Base-by-base conservation (phyloP, 345 rosid genomes). In the Limnanthes douglasii region DNA sequence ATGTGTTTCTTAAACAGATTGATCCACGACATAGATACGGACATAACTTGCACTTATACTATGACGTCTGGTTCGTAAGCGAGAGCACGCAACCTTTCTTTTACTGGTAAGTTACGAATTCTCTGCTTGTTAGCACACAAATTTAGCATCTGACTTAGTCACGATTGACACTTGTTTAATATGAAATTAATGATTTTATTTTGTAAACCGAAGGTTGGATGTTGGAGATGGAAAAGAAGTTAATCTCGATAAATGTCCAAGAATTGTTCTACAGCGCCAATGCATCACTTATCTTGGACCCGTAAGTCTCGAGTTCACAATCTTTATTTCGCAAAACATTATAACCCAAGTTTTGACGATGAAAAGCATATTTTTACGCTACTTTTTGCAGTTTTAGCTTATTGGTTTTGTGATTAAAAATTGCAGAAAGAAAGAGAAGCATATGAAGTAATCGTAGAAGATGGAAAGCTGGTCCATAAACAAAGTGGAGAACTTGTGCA, bases 11-110 rank as follows among this genome's bases (percentile, higher is more conserved):
- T 32, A 0, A 14, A 45, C 51, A 84, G 93, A 84, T 84, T 38
- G 95, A 84, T 35, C 86, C 95, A 20, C 61, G 76, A 15, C 93
- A 84, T 54, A 65, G 95, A 9, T 79, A 84, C 37, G 95, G 95
- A n/a, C 75, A 70, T 51, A 84, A 79, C 31, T 58, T 84, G 19
- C 81, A 70, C 41, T 41, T 61, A 3, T 84, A 84, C 29, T 79
- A 73, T 39, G 64, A 71, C 45, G 54, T 71, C 8, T 82, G 90
- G 85, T 59, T 69, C 14, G 50, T 9, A 3, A 73, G 74, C 26
- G 72, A 58, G 37, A 77, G 78, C 53, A 42, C 36, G 7, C 85
- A 73, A 8, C 88, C 94, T 12, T 82, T 82, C 56, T 77, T 82
- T 54, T 73, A 66, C 54, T 77, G 88, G 94, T 81, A 71, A 57